A percentile compares a stretch with the other conserved stretches of the same genome.
Conservation (phyloP, 441 rosid species). For the Populus hybrid region DNA sequence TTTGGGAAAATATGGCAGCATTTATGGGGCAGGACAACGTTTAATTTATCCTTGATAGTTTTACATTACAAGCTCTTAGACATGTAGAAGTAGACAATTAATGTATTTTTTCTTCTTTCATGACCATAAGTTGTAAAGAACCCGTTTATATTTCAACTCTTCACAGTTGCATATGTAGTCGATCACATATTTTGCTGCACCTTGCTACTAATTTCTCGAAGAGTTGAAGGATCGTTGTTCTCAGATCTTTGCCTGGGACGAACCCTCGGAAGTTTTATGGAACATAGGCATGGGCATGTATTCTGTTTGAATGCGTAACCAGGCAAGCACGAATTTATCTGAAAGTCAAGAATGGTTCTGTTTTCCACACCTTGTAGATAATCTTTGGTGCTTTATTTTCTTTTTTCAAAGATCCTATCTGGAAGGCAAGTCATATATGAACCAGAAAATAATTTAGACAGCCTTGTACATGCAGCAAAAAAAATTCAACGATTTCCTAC, state of each 20-base stretch:
- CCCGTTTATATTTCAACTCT: slow-evolving; percentile 16
- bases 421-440: not conserved
- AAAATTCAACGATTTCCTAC: not conserved
- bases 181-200: slow-evolving; percentile 24
- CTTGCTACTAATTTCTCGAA: not conserved
- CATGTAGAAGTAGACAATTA: slow-evolving; percentile 9
- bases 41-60: slow-evolving; percentile 11
- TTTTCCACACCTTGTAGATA: too few species aligned
- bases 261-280: not conserved
- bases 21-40: slow-evolving; percentile 29
- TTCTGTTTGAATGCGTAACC: not conserved
- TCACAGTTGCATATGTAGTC: slow-evolving; percentile 15
- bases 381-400: not conserved
- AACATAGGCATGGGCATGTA: not conserved
- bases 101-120: not conserved
- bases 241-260: not conserved
- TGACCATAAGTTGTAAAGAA: slow-evolving; percentile 26
- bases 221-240: not conserved
- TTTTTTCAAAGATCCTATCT: not conserved
- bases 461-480: not conserved
- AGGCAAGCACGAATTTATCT: not conserved
- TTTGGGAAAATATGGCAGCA: slow-evolving; percentile 24
- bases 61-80: slow-evolving; percentile 8
- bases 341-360: not conserved
- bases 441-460: not conserved